These are phyloP conservation scores for Desmodesmus armatus DNA, from an alignment of 139 green algal genomes.

Conservation along the genomic window DNA sequence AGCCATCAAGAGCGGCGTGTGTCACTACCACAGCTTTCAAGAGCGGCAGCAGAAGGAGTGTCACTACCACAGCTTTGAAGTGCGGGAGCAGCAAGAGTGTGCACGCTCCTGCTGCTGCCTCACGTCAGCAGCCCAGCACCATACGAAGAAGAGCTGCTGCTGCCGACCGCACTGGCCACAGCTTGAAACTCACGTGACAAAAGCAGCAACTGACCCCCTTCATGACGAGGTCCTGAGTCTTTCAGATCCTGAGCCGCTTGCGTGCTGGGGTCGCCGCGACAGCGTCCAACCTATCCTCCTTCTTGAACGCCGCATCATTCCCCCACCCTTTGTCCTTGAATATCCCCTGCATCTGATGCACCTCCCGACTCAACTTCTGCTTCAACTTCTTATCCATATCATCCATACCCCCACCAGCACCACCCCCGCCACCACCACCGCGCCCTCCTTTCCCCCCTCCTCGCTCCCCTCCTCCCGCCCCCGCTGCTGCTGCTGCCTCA, in stretches of 20 bases:
- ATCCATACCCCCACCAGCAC: constrained; percentile 5
- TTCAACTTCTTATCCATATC: constrained; percentile 47
- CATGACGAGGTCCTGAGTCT: no score
- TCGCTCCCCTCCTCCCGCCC: background rate
- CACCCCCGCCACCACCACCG: constrained; percentile 13
- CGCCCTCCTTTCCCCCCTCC: constrained; percentile 34
- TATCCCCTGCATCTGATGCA: constrained; percentile 78
- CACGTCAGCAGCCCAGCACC: no score
- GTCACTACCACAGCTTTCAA: no score
- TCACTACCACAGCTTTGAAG: no score
- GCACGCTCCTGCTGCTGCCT: no score
- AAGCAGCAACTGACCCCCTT: no score
- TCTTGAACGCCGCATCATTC: constrained; percentile 61
- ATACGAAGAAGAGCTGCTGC: no score
- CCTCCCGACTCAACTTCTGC: constrained; percentile 78
- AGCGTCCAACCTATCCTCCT: constrained; percentile 34
- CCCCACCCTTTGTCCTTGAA: constrained; percentile 77
- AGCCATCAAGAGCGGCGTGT: no score
- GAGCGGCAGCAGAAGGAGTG: no score
- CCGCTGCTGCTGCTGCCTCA: background rate
- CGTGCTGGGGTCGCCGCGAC: constrained; percentile 38
- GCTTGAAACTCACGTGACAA: no score
- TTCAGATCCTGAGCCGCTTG: constrained; percentile 45
- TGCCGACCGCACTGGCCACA: no score
- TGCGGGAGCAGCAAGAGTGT: no score